Evolutionary conservation across 345 rosid genomes (phyloP).

Genomic region (Citropsis articulata): DNA sequence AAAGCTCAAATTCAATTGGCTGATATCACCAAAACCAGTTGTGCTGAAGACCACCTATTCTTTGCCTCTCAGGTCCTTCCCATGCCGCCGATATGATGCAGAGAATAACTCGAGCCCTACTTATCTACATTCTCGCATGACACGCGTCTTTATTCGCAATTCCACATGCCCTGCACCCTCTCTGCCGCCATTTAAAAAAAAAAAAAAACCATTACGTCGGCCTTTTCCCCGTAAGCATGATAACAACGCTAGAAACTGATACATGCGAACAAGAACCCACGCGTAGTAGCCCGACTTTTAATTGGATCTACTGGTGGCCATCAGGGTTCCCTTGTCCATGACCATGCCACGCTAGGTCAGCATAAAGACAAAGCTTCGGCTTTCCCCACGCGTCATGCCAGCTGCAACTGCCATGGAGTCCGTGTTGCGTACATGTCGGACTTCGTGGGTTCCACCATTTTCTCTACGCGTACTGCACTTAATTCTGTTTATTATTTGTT

Average conservation of each 20-base stretch:
- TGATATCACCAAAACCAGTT: neutral
- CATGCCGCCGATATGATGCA: neutral
- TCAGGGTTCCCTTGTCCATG: neutral
- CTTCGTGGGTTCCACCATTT: neutral
- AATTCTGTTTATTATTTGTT: neutral
- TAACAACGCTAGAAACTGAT: neutral
- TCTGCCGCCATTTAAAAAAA: neutral
- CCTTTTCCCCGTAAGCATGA: neutral
- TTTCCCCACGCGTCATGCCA: slow-evolving; percentile 37
- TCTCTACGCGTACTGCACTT: neutral
- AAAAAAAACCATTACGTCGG: too few relatives aligned
- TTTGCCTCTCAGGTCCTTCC: neutral
- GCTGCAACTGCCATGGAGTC: slow-evolving; percentile 22
- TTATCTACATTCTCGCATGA: neutral
- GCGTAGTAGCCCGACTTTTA: neutral
- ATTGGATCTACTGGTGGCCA: neutral
- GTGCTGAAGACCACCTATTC: neutral
- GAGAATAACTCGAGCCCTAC: slow-evolving; percentile 3
- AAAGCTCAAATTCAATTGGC: neutral
- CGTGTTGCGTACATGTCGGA: slow-evolving; percentile 8
- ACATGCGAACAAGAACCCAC: neutral
- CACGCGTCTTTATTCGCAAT: neutral
- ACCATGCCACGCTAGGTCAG: neutral
- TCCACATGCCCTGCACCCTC: neutral
- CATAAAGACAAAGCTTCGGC: neutral